phyloP scores from a whole-genome alignment of 75 land plant genomes.

The Selaginella moellendorffii region DNA sequence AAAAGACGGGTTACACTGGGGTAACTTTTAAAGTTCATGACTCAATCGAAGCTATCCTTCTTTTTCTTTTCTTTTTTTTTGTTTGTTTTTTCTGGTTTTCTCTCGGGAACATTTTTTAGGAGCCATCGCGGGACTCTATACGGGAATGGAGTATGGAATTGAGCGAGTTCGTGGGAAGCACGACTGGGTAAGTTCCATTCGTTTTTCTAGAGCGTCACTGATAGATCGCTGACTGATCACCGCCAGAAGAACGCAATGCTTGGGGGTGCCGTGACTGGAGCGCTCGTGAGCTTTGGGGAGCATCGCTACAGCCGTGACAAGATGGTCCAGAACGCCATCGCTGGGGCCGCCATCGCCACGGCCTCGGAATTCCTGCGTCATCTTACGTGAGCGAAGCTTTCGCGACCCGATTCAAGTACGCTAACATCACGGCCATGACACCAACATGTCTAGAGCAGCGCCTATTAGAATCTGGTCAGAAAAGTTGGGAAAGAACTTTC shows the following conservation, averaged over 20 bases:
- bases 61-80: neutral
- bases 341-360: constrained; percentile 77
- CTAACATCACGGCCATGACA: no score
- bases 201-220: no score
- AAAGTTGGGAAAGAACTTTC: no score
- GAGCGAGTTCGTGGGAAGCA: constrained; percentile 66
- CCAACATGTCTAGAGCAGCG: no score
- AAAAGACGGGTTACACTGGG: constrained; percentile 64
- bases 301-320: constrained; percentile 33
- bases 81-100: neutral
- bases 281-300: constrained; percentile 33
- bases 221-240: no score
- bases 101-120: constrained; percentile 27
- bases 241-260: constrained; percentile 75
- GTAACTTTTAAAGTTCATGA: constrained; percentile 16
- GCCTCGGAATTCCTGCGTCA: constrained; percentile 52
- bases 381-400: constrained; percentile 31
- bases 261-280: constrained; percentile 66
- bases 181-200: constrained; percentile 55
- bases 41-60: neutral
- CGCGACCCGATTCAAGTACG: no score
- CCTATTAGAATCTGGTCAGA: no score
- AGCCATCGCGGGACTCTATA: constrained; percentile 60
- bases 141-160: constrained; percentile 72
- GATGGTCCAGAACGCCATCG: constrained; percentile 47